phyloP scores from a whole-genome alignment of 2,329 filamentous ascomycete genomes.

The Fusarium denticulatum region DNA sequence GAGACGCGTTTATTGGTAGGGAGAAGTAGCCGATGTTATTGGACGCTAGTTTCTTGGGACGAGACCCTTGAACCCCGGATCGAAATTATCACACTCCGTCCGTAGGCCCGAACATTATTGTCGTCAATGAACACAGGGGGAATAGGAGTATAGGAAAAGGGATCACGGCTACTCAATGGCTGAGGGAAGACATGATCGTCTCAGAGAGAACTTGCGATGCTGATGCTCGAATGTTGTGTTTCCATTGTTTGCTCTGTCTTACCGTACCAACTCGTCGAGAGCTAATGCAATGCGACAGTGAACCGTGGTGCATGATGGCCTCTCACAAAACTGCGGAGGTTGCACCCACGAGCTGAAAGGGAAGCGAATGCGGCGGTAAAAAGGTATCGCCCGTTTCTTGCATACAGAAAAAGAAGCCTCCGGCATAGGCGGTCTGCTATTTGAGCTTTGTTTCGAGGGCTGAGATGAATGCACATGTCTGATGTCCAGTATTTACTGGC shows the following conservation, averaged over 20 bases:
- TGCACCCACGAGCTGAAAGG: slow-evolving; percentile 11
- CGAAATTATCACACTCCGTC: background rate
- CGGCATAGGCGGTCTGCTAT: slow-evolving; percentile 9
- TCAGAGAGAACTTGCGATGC: background rate
- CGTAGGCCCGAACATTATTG: background rate
- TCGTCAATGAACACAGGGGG: background rate
- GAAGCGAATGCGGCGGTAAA: slow-evolving; percentile 9
- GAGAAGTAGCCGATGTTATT: background rate
- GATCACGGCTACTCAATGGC: background rate
- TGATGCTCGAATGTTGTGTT: background rate
- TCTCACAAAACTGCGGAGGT: slow-evolving; percentile 15
- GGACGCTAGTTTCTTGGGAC: slow-evolving; percentile 12
- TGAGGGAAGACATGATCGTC: background rate
- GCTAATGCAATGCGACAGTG: slow-evolving; percentile 15
- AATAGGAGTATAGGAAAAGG: background rate
- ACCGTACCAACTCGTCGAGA: background rate
- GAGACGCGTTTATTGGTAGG: slow-evolving; percentile 28
- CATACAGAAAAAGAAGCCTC: slow-evolving; percentile 5
- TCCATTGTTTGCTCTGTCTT: background rate
- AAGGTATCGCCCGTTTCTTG: slow-evolving; percentile 20
- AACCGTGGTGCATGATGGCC: slow-evolving; percentile 3
- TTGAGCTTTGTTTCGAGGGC: background rate
- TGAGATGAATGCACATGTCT: background rate
- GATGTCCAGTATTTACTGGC: background rate
- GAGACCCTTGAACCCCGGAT: slow-evolving; percentile 23